These are phyloP conservation scores for Salicornia ramosissima DNA, from an alignment of 148 eudicot species.

Conservation along the genomic window DNA sequence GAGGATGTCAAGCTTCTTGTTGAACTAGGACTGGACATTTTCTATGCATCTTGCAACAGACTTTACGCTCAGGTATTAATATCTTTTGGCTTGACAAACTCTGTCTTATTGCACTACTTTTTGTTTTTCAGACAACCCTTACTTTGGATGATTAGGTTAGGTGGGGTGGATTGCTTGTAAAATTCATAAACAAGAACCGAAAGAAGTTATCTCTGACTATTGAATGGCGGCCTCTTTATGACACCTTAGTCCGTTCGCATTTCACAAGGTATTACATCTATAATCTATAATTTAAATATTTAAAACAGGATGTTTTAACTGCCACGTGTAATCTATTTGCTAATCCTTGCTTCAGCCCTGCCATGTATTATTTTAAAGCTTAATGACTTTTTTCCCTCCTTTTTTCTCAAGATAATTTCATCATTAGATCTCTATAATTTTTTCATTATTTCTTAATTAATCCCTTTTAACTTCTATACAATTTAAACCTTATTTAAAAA, in stretches of 20 bases:
- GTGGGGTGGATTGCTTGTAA: slow-evolving; percentile 84
- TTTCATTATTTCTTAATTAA: too few relatives aligned
- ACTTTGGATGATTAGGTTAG: slow-evolving; percentile 55
- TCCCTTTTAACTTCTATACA: too few relatives aligned
- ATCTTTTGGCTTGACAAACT: slow-evolving; percentile 8
- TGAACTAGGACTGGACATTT: slow-evolving; percentile 62
- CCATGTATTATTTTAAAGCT: too few relatives aligned
- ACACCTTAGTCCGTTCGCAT: slow-evolving; percentile 72
- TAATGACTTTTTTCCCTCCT: too few relatives aligned
- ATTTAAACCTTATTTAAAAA: too few relatives aligned
- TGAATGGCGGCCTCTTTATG: slow-evolving; percentile 86
- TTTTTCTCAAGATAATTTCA: too few relatives aligned
- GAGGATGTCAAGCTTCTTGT: slow-evolving; percentile 70
- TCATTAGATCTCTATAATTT: too few relatives aligned
- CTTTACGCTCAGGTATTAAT: slow-evolving; percentile 72
- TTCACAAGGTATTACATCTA: slow-evolving; percentile 68
- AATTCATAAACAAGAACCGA: slow-evolving; percentile 69
- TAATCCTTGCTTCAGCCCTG: too few relatives aligned
- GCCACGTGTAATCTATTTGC: too few relatives aligned
- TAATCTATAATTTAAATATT: too few relatives aligned
- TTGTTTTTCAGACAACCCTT: slow-evolving; percentile 6
- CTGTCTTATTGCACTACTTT: slow-evolving; percentile 1
- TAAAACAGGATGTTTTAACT: too few relatives aligned
- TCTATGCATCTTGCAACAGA: slow-evolving; percentile 52
- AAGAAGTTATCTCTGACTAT: slow-evolving; percentile 69